These are phyloP conservation scores for Hirsutella minnesotensis DNA, from an alignment of 2,329 filamentous ascomycete species.

Conservation along the genomic window DNA sequence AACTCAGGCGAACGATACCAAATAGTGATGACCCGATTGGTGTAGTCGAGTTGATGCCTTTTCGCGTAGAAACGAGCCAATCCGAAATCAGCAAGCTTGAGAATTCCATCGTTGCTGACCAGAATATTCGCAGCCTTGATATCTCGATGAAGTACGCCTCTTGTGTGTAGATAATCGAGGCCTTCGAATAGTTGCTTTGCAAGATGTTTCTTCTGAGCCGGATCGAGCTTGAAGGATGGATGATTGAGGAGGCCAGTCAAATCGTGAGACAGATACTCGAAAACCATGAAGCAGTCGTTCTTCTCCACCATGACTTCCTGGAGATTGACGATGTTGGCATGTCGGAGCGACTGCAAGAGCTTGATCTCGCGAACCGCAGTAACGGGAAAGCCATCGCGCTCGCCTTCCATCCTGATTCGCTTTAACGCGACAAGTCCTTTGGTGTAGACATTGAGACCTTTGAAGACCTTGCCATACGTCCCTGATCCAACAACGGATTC, in stretches of 20 bases:
- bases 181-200: conserved; percentile 89
- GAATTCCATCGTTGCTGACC: conserved; percentile 74
- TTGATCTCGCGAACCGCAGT: conserved; percentile 89
- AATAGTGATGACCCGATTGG: conserved; percentile 96
- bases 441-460: conserved; percentile 86
- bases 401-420: conserved; percentile 86
- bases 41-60: conserved; percentile 83
- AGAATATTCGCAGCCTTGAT: conserved; percentile 98
- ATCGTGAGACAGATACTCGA: conserved; percentile 95
- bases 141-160: conserved; percentile 90
- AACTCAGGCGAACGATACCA: conserved; percentile 93
- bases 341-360: conserved; percentile 73
- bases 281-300: conserved; percentile 99
- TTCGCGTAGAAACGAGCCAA: conserved; percentile 95
- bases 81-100: conserved; percentile 94
- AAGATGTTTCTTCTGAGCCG: conserved; percentile 83
- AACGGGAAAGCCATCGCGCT: conserved; percentile 81
- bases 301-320: conserved; percentile 96
- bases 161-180: conserved; percentile 81
- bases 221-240: conserved; percentile 75
- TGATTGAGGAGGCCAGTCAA: conserved; percentile 92
- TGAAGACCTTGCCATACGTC: conserved; percentile 93
- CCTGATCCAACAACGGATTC: conserved; percentile 93
- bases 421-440: conserved; percentile 75
- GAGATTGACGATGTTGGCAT: conserved; percentile 70